A percentile compares a stretch with the other conserved stretches of the same genome.
Evolutionary conservation across 2,329 filamentous ascomycete genomes (phyloP).

Genomic region (Aspergillus clavatus): DNA sequence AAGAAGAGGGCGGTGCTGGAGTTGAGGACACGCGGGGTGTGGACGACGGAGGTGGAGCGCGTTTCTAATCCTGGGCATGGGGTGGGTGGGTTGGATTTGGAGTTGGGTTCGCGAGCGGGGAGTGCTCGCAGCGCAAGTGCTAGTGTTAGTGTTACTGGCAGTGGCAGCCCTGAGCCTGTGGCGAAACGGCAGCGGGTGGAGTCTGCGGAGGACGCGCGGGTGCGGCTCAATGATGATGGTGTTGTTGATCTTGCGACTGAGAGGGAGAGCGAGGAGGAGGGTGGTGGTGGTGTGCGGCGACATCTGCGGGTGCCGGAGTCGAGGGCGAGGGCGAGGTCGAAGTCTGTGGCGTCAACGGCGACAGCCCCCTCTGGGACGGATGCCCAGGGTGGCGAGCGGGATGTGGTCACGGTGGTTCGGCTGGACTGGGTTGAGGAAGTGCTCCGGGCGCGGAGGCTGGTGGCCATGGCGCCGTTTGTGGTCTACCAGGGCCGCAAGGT

Average conservation of each 20-base stretch:
- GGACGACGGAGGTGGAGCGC: conserved; percentile 42
- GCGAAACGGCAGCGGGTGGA: conserved; percentile 26
- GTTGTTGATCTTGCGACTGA: conserved; percentile 30
- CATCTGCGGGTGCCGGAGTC: conserved; percentile 8
- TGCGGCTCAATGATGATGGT: too few species aligned
- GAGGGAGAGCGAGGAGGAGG: conserved; percentile 27
- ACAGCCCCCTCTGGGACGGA: too few species aligned
- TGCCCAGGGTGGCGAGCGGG: conserved; percentile 9
- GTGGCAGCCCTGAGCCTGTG: conserved; percentile 13
- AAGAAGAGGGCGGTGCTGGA: conserved; percentile 72
- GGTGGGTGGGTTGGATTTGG: too few species aligned
- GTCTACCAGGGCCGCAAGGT: conserved; percentile 49
- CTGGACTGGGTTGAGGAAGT: conserved; percentile 53
- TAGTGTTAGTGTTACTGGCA: too few species aligned
- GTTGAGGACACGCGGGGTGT: conserved; percentile 62
- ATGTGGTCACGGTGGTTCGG: conserved; percentile 48
- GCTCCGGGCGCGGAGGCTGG: conserved; percentile 35
- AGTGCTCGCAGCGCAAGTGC: too few species aligned
- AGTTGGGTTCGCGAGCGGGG: too few species aligned
- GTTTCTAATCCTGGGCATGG: too few species aligned
- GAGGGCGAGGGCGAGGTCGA: not conserved
- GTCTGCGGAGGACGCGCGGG: not conserved
- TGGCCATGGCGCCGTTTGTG: conserved; percentile 47
- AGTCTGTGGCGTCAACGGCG: not conserved
- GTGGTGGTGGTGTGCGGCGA: conserved; percentile 2